phyloP scores from a whole-genome alignment of 1,284 basidiomycete genomes.

The Pholiota adiposa region DNA sequence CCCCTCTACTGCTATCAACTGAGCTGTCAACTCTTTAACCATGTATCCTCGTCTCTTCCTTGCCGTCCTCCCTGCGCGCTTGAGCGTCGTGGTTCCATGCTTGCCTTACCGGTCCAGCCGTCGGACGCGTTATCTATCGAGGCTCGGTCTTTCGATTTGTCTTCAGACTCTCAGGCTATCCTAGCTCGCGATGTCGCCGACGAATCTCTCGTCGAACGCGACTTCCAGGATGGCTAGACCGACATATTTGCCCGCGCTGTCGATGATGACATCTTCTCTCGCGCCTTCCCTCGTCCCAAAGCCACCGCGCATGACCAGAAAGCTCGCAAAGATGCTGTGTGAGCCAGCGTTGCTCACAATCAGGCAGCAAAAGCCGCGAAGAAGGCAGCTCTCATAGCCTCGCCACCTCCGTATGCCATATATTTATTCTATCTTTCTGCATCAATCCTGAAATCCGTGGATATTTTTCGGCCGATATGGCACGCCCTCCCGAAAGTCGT shows the following conservation, averaged over 20 bases:
- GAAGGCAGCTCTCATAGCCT: background rate
- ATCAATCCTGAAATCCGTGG: too few species aligned
- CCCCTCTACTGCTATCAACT: background rate
- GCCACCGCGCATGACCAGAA: background rate
- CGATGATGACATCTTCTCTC: background rate
- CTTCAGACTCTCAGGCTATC: background rate
- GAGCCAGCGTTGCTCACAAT: background rate
- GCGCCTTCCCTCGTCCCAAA: background rate
- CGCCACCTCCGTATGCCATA: background rate
- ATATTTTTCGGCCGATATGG: too few species aligned
- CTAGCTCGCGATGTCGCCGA: background rate
- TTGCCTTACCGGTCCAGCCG: background rate
- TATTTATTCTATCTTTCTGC: too few species aligned
- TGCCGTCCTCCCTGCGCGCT: background rate
- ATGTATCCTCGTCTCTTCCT: constrained; percentile 1
- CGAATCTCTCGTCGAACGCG: background rate
- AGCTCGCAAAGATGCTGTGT: background rate
- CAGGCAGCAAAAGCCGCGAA: background rate
- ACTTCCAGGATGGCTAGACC: background rate
- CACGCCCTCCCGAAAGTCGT: background rate
- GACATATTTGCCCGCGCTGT: background rate
- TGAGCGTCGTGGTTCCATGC: background rate
- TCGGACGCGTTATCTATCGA: background rate
- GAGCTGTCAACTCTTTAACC: background rate
- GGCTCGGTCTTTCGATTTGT: background rate